Conservation (phyloP, 208 protist species). For the Acanthamoeba sp. region DNA sequence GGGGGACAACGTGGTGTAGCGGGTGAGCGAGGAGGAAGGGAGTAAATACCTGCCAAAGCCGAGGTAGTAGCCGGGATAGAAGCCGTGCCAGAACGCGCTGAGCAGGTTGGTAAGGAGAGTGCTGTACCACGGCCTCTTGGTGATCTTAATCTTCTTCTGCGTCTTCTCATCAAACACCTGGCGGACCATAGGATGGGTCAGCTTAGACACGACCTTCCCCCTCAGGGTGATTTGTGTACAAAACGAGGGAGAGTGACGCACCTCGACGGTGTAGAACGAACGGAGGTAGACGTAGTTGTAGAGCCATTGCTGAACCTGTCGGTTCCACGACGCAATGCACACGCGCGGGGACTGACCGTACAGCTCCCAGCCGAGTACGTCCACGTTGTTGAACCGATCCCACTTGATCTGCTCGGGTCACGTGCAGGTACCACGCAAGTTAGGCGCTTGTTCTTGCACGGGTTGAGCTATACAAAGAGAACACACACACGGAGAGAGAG, state of each 20-base stretch:
- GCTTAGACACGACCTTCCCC: not conserved
- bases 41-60: constrained; percentile 5
- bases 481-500: not conserved
- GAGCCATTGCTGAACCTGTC: constrained; percentile 78
- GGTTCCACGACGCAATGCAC: constrained; percentile 77
- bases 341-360: constrained; percentile 65
- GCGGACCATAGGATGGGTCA: not conserved
- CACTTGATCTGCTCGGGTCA: not conserved
- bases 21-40: not conserved
- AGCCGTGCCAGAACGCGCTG: constrained; percentile 83
- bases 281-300: constrained; percentile 72
- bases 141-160: constrained; percentile 53
- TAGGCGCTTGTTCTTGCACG: not conserved
- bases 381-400: constrained; percentile 78
- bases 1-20: not conserved
- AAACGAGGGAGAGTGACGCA: not conserved
- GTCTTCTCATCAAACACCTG: constrained; percentile 46
- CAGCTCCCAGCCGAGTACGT: constrained; percentile 70
- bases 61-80: constrained; percentile 83
- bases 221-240: not conserved
- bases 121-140: constrained; percentile 72
- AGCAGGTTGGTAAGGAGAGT: constrained; percentile 72
- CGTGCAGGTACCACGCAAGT: too few species aligned
- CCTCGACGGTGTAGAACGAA: constrained; percentile 31
- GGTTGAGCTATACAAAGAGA: too few species aligned